A percentile compares a stretch with the other conserved stretches of the same genome.
These are phyloP conservation scores for Epichloe scottii DNA, from an alignment of 2,329 filamentous ascomycete genomes.

Conservation along the genomic window DNA sequence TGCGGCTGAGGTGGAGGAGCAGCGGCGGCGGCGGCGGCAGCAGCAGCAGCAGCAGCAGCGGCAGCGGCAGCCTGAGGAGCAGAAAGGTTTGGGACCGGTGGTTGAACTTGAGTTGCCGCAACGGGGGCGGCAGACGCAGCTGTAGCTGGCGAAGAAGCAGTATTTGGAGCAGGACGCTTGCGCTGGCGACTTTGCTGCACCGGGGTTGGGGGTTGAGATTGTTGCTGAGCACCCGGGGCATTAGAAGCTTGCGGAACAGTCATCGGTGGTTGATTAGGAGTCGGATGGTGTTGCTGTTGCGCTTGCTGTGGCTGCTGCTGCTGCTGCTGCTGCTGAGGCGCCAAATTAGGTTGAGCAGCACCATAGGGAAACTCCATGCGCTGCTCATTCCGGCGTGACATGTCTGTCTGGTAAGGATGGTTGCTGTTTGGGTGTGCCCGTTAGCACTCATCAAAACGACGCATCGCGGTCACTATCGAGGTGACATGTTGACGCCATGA, in stretches of 20 bases:
- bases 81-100: slow-evolving; percentile 17
- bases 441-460: slow-evolving; percentile 13
- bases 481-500: not conserved
- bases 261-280: slow-evolving; percentile 30
- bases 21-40: slow-evolving; percentile 3
- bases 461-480: not conserved
- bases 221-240: slow-evolving; percentile 18
- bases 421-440: slow-evolving; percentile 19
- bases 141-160: slow-evolving; percentile 26
- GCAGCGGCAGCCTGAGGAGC: slow-evolving; percentile 15
- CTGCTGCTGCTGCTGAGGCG: slow-evolving; percentile 20
- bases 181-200: slow-evolving; percentile 25
- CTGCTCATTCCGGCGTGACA: slow-evolving; percentile 31
- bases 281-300: slow-evolving; percentile 24
- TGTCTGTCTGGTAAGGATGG: slow-evolving; percentile 39
- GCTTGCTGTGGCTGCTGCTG: slow-evolving; percentile 18
- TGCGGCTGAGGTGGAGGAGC: slow-evolving; percentile 16
- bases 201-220: slow-evolving; percentile 26
- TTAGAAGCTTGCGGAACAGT: slow-evolving; percentile 29
- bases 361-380: slow-evolving; percentile 31
- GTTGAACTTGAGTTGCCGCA: slow-evolving; percentile 20
- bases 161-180: slow-evolving; percentile 28
- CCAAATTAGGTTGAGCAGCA: slow-evolving; percentile 26
- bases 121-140: slow-evolving; percentile 20
- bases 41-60: slow-evolving; percentile 3